Base-by-base conservation (phyloP, 2,329 filamentous ascomycete genomes). In the Talaromyces atroroseus region DNA sequence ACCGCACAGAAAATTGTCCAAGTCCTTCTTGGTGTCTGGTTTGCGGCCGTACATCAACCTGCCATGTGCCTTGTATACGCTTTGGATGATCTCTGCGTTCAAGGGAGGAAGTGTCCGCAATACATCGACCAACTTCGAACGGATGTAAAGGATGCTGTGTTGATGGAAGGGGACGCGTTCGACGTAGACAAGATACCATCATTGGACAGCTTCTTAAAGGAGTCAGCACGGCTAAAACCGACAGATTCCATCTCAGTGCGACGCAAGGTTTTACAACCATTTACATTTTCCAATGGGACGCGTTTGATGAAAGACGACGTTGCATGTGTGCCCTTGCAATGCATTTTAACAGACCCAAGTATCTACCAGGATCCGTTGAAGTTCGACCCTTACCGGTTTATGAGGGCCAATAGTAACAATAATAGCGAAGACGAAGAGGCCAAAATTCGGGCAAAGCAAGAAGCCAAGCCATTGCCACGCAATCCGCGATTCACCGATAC, bases 151-250 rank as follows among this genome's bases (percentile, higher is more conserved):
- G 10, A 24, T 23, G 44, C 21, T 5, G 6, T 26, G 11, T 24
- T 16, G 7, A n/a, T 7, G 4, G 36, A 7, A 6, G 36, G 44
- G 3, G 8, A 12, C 5, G 40, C 40, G 3, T 10, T 20, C n/a
- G 40, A 40, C 20, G 16, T 54, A 10, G 32, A 36, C 10, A 29
- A 36, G 2, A 20, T 54, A 5, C 52, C 52, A n/a, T 29, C 34
- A 4, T 42, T 54, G 12, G 44, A 54, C 42, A 48, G 53, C 53
- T 55, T 55, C 38, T 23, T 55, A n/a, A 55, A 55, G 46, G 53
- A 55, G 36, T 55, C 53, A 1, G 36, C 53, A 16, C 53, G 53
- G 4, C 23, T 55, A 2, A 55, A 36, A 12, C 45, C 53, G 12
- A 32, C 47, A 14, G 53, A 55, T 24, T 42, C 32, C 34, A 55